phyloP scores from a whole-genome alignment of 371 early-diverging fungal genomes.

The Apophysomyces elegans region DNA sequence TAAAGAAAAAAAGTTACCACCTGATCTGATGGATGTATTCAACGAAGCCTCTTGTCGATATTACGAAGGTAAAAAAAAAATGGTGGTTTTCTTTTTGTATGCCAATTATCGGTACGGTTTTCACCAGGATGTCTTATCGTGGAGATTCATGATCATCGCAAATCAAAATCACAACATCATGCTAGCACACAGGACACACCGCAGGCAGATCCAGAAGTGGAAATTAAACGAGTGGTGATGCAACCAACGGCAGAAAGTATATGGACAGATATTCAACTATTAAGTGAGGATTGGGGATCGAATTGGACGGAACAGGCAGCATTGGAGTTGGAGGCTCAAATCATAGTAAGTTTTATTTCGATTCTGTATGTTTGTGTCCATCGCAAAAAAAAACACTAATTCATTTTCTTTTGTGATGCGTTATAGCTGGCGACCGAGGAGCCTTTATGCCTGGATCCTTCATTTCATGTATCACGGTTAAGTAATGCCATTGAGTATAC shows the following conservation, averaged over 20 bases:
- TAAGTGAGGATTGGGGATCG: constrained; percentile 61
- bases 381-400: no score
- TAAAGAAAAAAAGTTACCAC: constrained; percentile 58
- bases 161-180: constrained; percentile 12
- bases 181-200: constrained; percentile 18
- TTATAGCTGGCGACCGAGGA: constrained; percentile 60
- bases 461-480: constrained; percentile 58
- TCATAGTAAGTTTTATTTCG: constrained; percentile 49
- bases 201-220: constrained; percentile 11
- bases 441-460: constrained; percentile 63
- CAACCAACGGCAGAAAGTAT: constrained; percentile 61
- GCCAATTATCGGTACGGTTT: no score
- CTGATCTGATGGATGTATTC: constrained; percentile 64
- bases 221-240: constrained; percentile 53
- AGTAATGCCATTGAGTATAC: constrained; percentile 60
- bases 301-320: constrained; percentile 56
- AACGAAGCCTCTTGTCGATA: constrained; percentile 62
- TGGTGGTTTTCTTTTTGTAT: no score
- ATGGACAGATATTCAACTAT: constrained; percentile 61
- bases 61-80: constrained; percentile 49
- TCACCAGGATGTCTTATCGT: constrained; percentile 57
- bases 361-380: not conserved
- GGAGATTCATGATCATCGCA: constrained; percentile 62
- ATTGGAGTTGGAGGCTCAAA: constrained; percentile 59
- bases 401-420: no score